phyloP scores from a whole-genome alignment of 2,329 filamentous ascomycete species.

The Aplosporella prunicola region DNA sequence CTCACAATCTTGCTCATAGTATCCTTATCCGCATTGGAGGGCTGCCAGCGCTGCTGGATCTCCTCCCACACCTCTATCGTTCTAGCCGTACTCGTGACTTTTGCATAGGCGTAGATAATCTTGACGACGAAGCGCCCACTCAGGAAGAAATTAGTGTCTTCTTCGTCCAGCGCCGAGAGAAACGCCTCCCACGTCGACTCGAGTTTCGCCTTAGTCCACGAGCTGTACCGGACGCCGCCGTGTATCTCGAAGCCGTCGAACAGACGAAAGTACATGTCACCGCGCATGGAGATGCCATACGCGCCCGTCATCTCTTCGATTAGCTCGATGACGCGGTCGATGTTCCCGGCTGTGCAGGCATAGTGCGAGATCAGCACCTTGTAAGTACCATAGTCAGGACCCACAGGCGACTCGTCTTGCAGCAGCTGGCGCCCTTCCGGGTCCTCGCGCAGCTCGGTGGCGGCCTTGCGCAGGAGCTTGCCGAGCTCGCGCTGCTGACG shows the following conservation, averaged over 20 bases:
- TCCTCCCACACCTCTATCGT: conserved; percentile 48
- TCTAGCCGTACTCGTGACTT: conserved; percentile 44
- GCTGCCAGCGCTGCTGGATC: conserved; percentile 30
- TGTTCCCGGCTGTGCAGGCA: conserved; percentile 57
- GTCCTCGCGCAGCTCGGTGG: conserved; percentile 30
- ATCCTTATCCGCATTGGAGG: conserved; percentile 26
- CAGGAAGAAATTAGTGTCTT: conserved; percentile 20
- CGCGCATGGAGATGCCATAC: conserved; percentile 55
- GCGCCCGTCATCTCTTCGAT: conserved; percentile 72
- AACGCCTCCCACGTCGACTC: conserved; percentile 59
- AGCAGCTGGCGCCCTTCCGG: conserved; percentile 44
- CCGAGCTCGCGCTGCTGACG: conserved; percentile 34
- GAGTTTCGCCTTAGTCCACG: conserved; percentile 66
- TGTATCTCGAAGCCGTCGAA: conserved; percentile 74
- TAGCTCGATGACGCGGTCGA: conserved; percentile 59
- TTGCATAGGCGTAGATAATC: conserved; percentile 53
- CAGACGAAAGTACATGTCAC: conserved; percentile 67
- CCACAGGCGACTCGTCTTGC: conserved; percentile 56
- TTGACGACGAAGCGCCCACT: conserved; percentile 47
- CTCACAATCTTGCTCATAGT: conserved; percentile 18
- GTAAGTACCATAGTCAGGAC: conserved; percentile 71
- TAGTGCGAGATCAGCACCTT: conserved; percentile 70
- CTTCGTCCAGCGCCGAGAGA: conserved; percentile 14
- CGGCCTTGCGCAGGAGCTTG: conserved; percentile 38
- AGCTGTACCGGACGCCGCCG: conserved; percentile 54